A percentile compares a stretch with the other conserved stretches of the same genome.
These are phyloP conservation scores for Achaetomiella virescens DNA, from an alignment of 495 filamentous ascomycete species.

Conservation along the genomic window DNA sequence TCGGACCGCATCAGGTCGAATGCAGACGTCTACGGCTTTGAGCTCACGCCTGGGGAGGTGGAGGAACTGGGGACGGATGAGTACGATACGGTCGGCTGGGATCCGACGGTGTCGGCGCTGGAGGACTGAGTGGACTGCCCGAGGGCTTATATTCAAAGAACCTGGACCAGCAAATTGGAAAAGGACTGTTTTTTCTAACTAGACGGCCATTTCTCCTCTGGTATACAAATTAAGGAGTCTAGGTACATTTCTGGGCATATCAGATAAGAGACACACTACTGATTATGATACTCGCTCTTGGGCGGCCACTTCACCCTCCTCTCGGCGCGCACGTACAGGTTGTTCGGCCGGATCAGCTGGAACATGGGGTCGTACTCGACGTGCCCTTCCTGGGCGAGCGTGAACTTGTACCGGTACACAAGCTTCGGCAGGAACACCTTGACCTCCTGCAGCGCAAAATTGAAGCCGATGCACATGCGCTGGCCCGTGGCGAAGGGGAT, in stretches of 20 bases:
- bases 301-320: constrained; percentile 45
- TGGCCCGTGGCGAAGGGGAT: constrained; percentile 48
- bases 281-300: too few species aligned
- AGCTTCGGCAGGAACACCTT: constrained; percentile 48
- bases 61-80: constrained; percentile 45
- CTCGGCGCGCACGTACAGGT: constrained; percentile 46
- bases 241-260: too few species aligned
- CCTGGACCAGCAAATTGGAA: background rate
- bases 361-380: constrained; percentile 55
- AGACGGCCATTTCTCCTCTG: too few species aligned
- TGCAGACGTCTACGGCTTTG: constrained; percentile 73
- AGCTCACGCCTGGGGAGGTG: constrained; percentile 59
- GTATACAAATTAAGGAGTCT: too few species aligned
- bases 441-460: constrained; percentile 50
- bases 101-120: constrained; percentile 41
- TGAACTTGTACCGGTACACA: constrained; percentile 49
- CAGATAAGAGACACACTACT: too few species aligned
- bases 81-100: constrained; percentile 67
- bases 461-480: constrained; percentile 52
- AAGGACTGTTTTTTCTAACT: background rate
- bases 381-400: constrained; percentile 30
- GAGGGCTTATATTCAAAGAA: background rate
- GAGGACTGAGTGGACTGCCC: constrained; percentile 4
- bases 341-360: constrained; percentile 50
- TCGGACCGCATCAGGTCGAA: constrained; percentile 67